These are phyloP conservation scores for Orobanche coerulescens DNA, from an alignment of 257 asterid genomes.

Conservation along the genomic window DNA sequence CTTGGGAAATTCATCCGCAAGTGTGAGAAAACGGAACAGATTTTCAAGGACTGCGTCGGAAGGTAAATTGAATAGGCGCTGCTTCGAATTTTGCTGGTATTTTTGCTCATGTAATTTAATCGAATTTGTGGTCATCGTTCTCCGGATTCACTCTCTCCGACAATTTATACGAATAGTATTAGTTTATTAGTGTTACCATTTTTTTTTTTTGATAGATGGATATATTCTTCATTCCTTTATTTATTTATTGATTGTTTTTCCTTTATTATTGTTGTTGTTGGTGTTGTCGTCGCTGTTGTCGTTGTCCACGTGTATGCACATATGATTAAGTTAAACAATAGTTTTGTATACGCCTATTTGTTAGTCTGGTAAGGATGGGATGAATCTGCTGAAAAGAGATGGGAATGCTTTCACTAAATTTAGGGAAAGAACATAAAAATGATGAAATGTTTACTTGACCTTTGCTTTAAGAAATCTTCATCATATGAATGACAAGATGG, in stretches of 20 bases:
- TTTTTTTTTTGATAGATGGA: too few species aligned
- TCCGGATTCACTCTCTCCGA: neutral
- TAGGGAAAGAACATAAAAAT: too few species aligned
- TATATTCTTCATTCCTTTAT: neutral
- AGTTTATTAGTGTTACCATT: too few species aligned
- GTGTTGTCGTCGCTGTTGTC: too few species aligned
- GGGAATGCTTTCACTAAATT: too few species aligned
- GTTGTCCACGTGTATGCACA: too few species aligned
- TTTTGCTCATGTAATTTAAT: neutral
- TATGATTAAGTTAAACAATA: too few species aligned
- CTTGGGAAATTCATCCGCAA: conserved; percentile 70
- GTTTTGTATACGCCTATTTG: too few species aligned
- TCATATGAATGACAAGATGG: neutral
- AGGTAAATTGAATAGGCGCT: conserved; percentile 33
- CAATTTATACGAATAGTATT: neutral
- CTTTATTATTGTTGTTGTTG: too few species aligned
- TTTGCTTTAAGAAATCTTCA: too few species aligned
- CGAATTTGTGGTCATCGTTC: neutral
- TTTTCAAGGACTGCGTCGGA: conserved; percentile 65
- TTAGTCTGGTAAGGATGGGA: neutral
- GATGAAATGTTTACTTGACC: too few species aligned
- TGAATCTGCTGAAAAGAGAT: neutral
- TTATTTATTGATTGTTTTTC: neutral
- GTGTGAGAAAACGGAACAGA: conserved; percentile 69
- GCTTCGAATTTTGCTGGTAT: neutral